Evolutionary conservation across 495 filamentous ascomycete genomes (phyloP).

Genomic region (Staphylotrichum longicolle): DNA sequence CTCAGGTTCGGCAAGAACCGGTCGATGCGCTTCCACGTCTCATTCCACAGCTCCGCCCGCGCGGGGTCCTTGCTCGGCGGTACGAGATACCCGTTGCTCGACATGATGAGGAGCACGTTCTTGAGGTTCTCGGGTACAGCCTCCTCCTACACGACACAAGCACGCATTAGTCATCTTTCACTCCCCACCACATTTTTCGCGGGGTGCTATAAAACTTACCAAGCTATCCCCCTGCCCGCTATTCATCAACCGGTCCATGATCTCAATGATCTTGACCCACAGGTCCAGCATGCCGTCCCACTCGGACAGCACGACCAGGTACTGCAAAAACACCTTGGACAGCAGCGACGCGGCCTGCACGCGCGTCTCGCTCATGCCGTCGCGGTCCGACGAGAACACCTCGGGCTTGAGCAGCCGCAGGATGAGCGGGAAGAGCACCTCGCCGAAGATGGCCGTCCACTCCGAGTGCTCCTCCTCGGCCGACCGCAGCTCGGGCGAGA

Average conservation of each 20-base stretch:
- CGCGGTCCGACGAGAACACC: constrained; percentile 85
- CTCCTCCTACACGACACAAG: constrained; percentile 64
- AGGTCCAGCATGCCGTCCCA: constrained; percentile 91
- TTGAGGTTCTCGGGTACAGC: constrained; percentile 94
- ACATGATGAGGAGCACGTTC: constrained; percentile 96
- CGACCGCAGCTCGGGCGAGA: constrained; percentile 74
- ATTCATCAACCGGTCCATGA: constrained; percentile 96
- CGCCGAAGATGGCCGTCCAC: constrained; percentile 92
- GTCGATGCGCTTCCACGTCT: constrained; percentile 87
- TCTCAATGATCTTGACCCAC: constrained; percentile 88
- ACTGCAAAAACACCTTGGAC: constrained; percentile 94
- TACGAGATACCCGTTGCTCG: constrained; percentile 79
- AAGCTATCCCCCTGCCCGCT: constrained; percentile 88
- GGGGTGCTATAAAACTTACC: constrained; percentile 50
- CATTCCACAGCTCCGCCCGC: constrained; percentile 64
- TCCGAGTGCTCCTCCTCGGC: constrained; percentile 38
- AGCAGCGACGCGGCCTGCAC: constrained; percentile 88
- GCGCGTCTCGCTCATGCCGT: constrained; percentile 93
- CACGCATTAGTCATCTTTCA: constrained; percentile 23
- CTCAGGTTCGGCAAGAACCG: constrained; percentile 79
- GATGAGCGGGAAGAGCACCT: constrained; percentile 95
- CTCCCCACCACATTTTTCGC: not conserved
- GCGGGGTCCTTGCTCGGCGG: constrained; percentile 61
- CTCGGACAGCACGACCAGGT: constrained; percentile 77
- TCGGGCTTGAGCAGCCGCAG: constrained; percentile 87